Base-by-base conservation (phyloP, 768 basidiomycete genomes). In the Rhizopogon sp. region DNA sequence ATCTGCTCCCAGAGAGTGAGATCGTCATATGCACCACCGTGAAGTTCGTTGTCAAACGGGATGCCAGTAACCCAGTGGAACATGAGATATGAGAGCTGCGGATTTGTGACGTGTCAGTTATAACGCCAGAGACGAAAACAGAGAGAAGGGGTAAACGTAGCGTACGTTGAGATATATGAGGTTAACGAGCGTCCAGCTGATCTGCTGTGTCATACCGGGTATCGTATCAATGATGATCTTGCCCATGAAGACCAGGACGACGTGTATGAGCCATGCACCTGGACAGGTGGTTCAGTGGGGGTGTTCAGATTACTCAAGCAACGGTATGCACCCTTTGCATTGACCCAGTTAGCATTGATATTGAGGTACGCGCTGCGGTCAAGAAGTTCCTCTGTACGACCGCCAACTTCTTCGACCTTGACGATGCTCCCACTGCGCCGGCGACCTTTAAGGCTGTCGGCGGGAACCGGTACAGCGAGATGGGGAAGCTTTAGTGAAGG, bases 1-100 rank as follows among this genome's bases (percentile, higher is more conserved):
- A 99, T 99, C 78, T 99, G 97, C 67, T 99, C 97, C 97, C 97
- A 99, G 31, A 99, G 76, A 0, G 97, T 98, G 46, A 98, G 80
- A 63, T 98, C 93, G 69, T 98, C 97, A 72, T 96, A 99, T 11
- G 93, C 97, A 22, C 97, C 97, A 10, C 87, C 88, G 62, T 92
- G 89, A 43, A 88, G 75, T 57, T 90, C 85, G 54, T 83, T 86
- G 64, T 93, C 88, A 70, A 98, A 98, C 7, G 96, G 96, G 42
- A 96, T 93, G 52, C 96, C 96, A 8, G 94, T 98, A 49, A 94
- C 93, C 81, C 91, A 93, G 68, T 98, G 96, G 77, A 98, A 98
- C 90, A 98, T 95, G 58, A 98, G 79, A 74, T 96, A 98, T 10
- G 94, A 92, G n/a, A 93, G 68, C 95, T 96, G 63, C 22, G 28